Evolutionary conservation across 1,284 basidiomycete genomes (phyloP), one percentile per base, ranked within the genome.

Genomic region (Psilocybe mexicana): DNA sequence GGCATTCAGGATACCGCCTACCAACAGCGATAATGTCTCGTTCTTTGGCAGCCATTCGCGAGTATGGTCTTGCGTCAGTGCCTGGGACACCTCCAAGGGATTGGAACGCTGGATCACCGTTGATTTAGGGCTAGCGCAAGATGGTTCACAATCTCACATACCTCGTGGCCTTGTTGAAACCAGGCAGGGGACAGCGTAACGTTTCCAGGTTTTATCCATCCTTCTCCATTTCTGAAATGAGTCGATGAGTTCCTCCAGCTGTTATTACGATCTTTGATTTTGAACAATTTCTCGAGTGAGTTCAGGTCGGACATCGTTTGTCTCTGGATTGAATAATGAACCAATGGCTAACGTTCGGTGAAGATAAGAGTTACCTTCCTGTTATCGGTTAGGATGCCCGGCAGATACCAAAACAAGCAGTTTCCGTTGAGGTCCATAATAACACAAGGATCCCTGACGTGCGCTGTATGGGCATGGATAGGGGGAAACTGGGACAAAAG

Each of bases 131-230:
- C 26, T 18, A 33, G 14, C 33, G 8, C n/a, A 33, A 6, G n/a
- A 43, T 43, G 35, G 2, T n/a, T 50, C 10, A 33, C 12, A 35
- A 24, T 10, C 10, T 11, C 6, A 54, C 52, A 6, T 30, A 57
- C 58, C 18, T 55, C 51, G 25, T 59, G 57, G 11, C 23, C 61
- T 46, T 57, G 61, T 30, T 59, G 44, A 55, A 59, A 62, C 61
- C 61, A 62, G 7, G 61, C 61, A 6, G 55, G 58, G 2, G 54
- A 45, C 2, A 62, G 3, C 44, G 47, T 57, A 3, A 47, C n/a
- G 30, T 3, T 54, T 4, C 61, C 61, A 1, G 61, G 45, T 30
- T 61, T 55, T 0, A 54, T 18, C 33, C 45, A 43, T 7, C 30
- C 11, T 2, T 48, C 28, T 18, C 26, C 49, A 6, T 24, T 12